Evolutionary conservation across 108 stramenopile species (phyloP).

Genomic region (Cyclotella cryptica): DNA sequence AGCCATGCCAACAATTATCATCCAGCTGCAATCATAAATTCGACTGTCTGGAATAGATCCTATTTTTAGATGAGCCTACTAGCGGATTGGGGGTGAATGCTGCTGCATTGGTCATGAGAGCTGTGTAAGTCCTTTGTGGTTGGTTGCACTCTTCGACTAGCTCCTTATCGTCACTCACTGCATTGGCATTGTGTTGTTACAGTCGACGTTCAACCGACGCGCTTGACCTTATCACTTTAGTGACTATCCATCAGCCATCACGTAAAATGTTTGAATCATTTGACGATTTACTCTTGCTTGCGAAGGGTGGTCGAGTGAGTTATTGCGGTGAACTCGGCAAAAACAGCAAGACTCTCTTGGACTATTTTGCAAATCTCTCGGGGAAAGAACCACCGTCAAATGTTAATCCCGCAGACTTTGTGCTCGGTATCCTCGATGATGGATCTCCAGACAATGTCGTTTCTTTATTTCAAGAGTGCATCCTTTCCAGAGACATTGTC

Average conservation of each 20-base stretch:
- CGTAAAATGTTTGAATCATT: conserved; percentile 44
- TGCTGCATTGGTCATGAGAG: conserved; percentile 44
- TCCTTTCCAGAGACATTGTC: background rate
- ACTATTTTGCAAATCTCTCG: conserved; percentile 30
- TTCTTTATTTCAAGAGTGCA: conserved; percentile 24
- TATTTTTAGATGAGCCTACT: conserved; percentile 47
- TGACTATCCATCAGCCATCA: conserved; percentile 53
- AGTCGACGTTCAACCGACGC: conserved; percentile 30
- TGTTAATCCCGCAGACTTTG: conserved; percentile 44
- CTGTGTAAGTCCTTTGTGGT: conserved; percentile 2
- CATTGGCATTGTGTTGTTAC: too few species aligned
- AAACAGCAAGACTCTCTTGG: conserved; percentile 15
- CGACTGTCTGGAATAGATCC: conserved; percentile 2
- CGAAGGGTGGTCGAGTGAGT: conserved; percentile 41
- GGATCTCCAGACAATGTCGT: conserved; percentile 33
- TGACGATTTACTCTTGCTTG: conserved; percentile 45
- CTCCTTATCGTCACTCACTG: too few species aligned
- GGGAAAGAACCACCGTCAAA: conserved; percentile 1
- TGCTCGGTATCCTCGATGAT: conserved; percentile 28
- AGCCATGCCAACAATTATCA: background rate
- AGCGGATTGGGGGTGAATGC: conserved; percentile 38
- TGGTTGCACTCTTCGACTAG: too few species aligned
- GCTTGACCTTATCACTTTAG: conserved; percentile 37
- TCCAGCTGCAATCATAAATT: background rate
- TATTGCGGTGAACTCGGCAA: conserved; percentile 39